A percentile compares a stretch with the other conserved stretches of the same genome.
Evolutionary conservation across 1,139 yeast species (phyloP).

Genomic region (Geotrichum carabidarum): DNA sequence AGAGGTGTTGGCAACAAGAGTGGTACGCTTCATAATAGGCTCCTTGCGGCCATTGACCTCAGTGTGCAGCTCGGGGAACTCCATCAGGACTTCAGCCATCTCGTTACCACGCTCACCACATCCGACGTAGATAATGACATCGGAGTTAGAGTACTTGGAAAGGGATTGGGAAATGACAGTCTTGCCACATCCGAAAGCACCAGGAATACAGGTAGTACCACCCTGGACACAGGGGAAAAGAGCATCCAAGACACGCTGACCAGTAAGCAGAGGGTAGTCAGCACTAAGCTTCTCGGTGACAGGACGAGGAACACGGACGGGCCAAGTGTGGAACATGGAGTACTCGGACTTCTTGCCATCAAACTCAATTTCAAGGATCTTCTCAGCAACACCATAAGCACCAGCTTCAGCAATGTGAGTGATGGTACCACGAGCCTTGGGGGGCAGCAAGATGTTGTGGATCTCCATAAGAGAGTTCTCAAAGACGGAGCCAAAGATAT

Average conservation of each 20-base stretch:
- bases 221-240: constrained; percentile 99
- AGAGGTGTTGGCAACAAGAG: constrained; percentile 96
- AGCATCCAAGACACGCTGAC: constrained; percentile 97
- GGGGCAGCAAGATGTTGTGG: constrained; percentile 92
- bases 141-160: constrained; percentile 95
- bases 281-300: constrained; percentile 91
- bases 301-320: constrained; percentile 98
- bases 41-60: constrained; percentile 90
- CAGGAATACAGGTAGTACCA: constrained; percentile 99
- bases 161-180: constrained; percentile 97
- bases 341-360: constrained; percentile 77
- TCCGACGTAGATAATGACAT: constrained; percentile 90
- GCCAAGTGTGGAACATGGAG: constrained; percentile 98
- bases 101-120: constrained; percentile 96
- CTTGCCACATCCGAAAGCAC: constrained; percentile 99
- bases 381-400: constrained; percentile 82
- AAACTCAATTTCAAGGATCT: constrained; percentile 87
- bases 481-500: constrained; percentile 85
- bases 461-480: constrained; percentile 89
- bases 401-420: constrained; percentile 86
- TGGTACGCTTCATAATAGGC: constrained; percentile 98
- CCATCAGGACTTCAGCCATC: constrained; percentile 99
- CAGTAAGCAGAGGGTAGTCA: constrained; percentile 90
- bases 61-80: constrained; percentile 94
- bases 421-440: constrained; percentile 97